phyloP scores from a whole-genome alignment of 1,284 basidiomycete species.

The Boletus mariae region DNA sequence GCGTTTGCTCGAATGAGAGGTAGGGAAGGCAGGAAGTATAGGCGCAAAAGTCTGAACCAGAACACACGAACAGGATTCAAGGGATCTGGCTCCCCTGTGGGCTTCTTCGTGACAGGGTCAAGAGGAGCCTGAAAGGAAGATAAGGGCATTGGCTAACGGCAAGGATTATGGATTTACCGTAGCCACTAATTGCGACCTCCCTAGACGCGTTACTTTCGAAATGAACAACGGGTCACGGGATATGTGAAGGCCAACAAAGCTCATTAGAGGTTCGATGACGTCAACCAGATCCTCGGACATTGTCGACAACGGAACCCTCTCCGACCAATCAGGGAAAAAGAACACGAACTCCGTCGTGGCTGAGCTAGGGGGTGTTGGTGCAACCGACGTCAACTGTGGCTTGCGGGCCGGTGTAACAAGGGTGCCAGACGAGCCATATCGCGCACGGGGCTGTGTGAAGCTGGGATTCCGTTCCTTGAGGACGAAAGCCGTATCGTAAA shows the following conservation, averaged over 20 bases:
- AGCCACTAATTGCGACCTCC: slow-evolving; percentile 44
- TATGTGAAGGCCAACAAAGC: slow-evolving; percentile 72
- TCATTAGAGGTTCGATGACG: slow-evolving; percentile 73
- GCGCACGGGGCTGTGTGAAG: slow-evolving; percentile 58
- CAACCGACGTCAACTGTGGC: slow-evolving; percentile 60
- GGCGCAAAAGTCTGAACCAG: slow-evolving; percentile 82
- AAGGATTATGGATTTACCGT: slow-evolving; percentile 40
- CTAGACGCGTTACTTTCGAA: slow-evolving; percentile 59
- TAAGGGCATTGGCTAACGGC: slow-evolving; percentile 14
- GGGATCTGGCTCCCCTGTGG: slow-evolving; percentile 47
- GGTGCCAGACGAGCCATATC: slow-evolving; percentile 57
- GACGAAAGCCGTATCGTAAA: slow-evolving; percentile 59
- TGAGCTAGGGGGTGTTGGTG: slow-evolving; percentile 75
- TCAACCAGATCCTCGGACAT: slow-evolving; percentile 66
- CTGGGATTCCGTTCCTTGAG: slow-evolving; percentile 55
- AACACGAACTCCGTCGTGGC: slow-evolving; percentile 73
- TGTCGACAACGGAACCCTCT: slow-evolving; percentile 65
- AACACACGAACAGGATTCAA: slow-evolving; percentile 57
- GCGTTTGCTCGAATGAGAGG: slow-evolving; percentile 84
- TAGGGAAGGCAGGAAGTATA: slow-evolving; percentile 83
- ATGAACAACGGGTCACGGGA: slow-evolving; percentile 67
- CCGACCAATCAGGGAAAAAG: slow-evolving; percentile 84
- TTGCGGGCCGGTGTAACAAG: slow-evolving; percentile 52
- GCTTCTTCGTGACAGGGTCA: slow-evolving; percentile 56
- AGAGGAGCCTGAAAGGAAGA: slow-evolving; percentile 39